Conservation (phyloP, 371 early-diverging fungal species). For the Phascolomyces articulosus region DNA sequence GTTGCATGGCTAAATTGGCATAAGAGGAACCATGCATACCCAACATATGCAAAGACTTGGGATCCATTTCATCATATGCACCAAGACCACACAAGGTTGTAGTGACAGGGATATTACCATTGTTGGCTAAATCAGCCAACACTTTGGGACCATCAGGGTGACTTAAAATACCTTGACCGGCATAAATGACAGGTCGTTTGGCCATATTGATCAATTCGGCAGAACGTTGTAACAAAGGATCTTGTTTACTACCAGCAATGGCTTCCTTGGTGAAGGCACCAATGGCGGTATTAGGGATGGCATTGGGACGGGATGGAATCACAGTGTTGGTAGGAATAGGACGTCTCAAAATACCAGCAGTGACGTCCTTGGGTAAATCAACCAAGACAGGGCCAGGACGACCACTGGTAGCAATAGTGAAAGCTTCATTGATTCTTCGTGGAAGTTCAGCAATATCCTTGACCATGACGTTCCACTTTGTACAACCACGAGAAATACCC, state of each 20-base stretch:
- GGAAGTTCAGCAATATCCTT: slow-evolving; percentile 95
- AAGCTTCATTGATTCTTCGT: slow-evolving; percentile 96
- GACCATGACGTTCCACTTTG: slow-evolving; percentile 99
- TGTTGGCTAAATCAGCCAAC: slow-evolving; percentile 79
- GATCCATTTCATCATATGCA: slow-evolving; percentile 89
- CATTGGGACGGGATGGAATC: slow-evolving; percentile 67
- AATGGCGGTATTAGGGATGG: slow-evolving; percentile 53
- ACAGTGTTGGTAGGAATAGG: slow-evolving; percentile 76
- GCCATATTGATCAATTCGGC: slow-evolving; percentile 89
- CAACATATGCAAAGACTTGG: slow-evolving; percentile 93
- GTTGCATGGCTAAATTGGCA: slow-evolving; percentile 97
- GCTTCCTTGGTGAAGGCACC: slow-evolving; percentile 48
- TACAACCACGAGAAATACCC: slow-evolving; percentile 94
- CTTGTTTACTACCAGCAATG: slow-evolving; percentile 53
- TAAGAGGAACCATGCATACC: slow-evolving; percentile 98
- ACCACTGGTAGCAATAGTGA: slow-evolving; percentile 94
- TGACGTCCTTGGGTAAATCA: slow-evolving; percentile 97
- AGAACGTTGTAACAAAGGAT: slow-evolving; percentile 60
- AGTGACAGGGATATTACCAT: slow-evolving; percentile 94
- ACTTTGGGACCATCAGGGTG: slow-evolving; percentile 82
- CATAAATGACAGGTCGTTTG: slow-evolving; percentile 93
- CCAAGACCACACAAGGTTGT: slow-evolving; percentile 94
- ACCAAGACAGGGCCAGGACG: slow-evolving; percentile 97
- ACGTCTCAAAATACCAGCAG: slow-evolving; percentile 84
- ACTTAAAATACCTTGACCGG: slow-evolving; percentile 89